phyloP scores from a whole-genome alignment of 1,139 yeast species.

The Protomyces lactucae-debilis region DNA sequence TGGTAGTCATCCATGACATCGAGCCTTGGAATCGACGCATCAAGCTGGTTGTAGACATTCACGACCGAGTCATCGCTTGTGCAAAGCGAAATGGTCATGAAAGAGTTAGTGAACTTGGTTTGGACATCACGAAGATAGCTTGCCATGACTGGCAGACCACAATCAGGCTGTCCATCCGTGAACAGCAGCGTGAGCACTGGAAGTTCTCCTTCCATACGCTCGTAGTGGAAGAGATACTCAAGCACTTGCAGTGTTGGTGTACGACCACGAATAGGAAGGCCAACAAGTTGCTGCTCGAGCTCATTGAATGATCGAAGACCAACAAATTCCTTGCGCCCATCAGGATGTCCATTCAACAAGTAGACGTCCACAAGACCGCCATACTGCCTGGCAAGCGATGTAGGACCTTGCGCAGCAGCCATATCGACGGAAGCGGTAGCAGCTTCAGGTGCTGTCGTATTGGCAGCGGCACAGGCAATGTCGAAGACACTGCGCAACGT shows the following conservation, averaged over 20 bases:
- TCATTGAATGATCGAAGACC: constrained; percentile 6
- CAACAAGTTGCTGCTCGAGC: constrained; percentile 11
- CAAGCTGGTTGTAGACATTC: constrained; percentile 16
- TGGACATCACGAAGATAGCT: constrained; percentile 1
- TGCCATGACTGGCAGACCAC: constrained; percentile 17
- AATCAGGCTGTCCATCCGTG: constrained; percentile 23
- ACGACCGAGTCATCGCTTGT: constrained; percentile 23
- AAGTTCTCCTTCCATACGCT: constrained; percentile 16
- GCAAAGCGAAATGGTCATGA: constrained; percentile 22
- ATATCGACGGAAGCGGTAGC: background rate
- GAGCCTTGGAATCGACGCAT: constrained; percentile 5
- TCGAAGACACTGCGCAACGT: constrained; percentile 20
- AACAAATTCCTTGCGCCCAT: constrained; percentile 23
- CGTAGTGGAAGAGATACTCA: constrained; percentile 16
- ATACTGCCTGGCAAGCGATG: constrained; percentile 5
- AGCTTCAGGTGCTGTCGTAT: background rate
- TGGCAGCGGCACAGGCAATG: constrained; percentile 19
- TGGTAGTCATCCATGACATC: constrained; percentile 24
- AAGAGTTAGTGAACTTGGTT: background rate
- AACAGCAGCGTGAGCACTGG: constrained; percentile 21
- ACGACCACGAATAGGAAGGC: constrained; percentile 17
- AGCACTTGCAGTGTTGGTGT: constrained; percentile 19
- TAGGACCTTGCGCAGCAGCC: constrained; percentile 5
- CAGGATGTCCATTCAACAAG: constrained; percentile 17
- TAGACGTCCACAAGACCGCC: constrained; percentile 14